Conservation (phyloP, 208 protist genomes). For the Tritrichomonas foetus region DNA sequence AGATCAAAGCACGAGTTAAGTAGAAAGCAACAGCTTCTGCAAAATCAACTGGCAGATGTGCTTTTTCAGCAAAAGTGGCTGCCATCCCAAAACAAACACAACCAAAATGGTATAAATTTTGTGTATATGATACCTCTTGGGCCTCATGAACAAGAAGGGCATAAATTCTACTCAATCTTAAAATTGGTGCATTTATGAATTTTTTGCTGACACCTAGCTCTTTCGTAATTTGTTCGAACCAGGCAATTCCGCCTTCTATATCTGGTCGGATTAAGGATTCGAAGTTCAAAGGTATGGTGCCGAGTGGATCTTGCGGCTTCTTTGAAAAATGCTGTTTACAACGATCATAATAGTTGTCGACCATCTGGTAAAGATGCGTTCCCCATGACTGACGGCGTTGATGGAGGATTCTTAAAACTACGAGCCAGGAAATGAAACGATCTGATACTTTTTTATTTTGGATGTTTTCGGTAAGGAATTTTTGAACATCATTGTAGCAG, state of each 20-base stretch:
- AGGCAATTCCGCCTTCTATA: not conserved
- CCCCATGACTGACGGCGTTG: not conserved
- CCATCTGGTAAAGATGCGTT: not conserved
- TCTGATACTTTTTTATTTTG: not conserved
- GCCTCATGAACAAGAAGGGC: not conserved
- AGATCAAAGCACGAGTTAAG: not conserved
- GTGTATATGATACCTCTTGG: not conserved
- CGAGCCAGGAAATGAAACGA: not conserved
- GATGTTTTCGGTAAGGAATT: not conserved
- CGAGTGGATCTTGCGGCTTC: not conserved
- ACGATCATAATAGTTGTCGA: not conserved
- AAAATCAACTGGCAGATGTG: not conserved
- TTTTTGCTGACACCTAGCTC: not conserved
- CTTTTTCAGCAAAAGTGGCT: not conserved
- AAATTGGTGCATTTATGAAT: too few relatives aligned
- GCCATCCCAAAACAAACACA: not conserved
- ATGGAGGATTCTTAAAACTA: not conserved
- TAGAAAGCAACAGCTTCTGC: not conserved
- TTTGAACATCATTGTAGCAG: not conserved
- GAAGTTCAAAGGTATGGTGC: not conserved
- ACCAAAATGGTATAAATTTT: not conserved
- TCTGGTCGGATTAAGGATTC: not conserved
- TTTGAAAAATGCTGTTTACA: not conserved
- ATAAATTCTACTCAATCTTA: not conserved
- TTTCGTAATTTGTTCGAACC: not conserved